Evolutionary conservation across 1,139 yeast genomes (phyloP), one percentile per base, ranked within the genome.

Genomic region (Yamadazyma aaseri): DNA sequence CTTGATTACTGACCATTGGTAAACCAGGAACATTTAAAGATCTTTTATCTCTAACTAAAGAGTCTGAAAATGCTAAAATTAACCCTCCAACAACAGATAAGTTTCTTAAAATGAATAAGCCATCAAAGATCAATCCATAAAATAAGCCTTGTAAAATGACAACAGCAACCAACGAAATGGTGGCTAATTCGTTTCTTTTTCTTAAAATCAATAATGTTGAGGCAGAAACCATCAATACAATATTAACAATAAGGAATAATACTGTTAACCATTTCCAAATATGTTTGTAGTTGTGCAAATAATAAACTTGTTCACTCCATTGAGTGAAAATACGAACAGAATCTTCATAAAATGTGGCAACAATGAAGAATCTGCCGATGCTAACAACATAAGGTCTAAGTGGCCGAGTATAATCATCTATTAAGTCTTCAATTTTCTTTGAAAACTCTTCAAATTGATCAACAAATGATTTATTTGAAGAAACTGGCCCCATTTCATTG

Each of bases 291-390:
- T 78, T 78, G 67, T 86, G 77, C 50, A 92, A 71, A 58, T 86
- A 92, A 56, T 79, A 82, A 20, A 87, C 87, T 60, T 92, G 98
- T 53, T 89, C 96, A 21, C 73, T 61, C 97, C 97, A 92, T 62
- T 90, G 97, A 11, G 89, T 70, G 40, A 81, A 55, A 51, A 92
- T 86, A 58, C 98, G 75, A 39, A 84, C 58, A 2, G 96, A 79
- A 55, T 92, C 98, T 60, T 92, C 98, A 50, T 81, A 78, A 56
- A 90, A 92, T 1, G 98, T 92, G 34, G 96, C 96, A 40, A 92
- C 96, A 46, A 92, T 89, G 50, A 90, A 76, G 42, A 86, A 81
- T 39, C 98, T 74, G 18, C 97, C 97, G 46, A 92, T 75, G 16
- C 83, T 80, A 10, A 97, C 97, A 21, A 82, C 81, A 47, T 79